Evolutionary conservation across 768 basidiomycete genomes (phyloP).

Genomic region (Nidula microcarpa): DNA sequence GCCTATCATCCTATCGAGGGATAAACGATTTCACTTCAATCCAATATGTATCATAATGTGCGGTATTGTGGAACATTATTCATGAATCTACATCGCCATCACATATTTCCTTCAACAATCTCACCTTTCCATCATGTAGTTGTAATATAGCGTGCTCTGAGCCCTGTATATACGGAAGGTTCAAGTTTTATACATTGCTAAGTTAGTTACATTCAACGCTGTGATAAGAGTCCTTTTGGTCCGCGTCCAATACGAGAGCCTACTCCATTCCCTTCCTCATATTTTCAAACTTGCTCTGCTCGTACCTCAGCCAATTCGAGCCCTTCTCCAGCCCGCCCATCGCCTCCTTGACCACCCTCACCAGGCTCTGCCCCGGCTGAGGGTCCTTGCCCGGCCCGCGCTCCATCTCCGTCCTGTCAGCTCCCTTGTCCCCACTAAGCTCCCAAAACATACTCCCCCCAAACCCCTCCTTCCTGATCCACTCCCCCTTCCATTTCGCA

Average conservation of each 20-base stretch:
- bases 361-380: conserved; percentile 67
- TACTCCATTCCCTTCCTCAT: conserved; percentile 64
- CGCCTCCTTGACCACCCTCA: conserved; percentile 70
- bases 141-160: too few relatives aligned
- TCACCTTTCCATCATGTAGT: too few relatives aligned
- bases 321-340: conserved; percentile 68
- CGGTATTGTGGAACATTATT: too few relatives aligned
- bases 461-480: conserved; percentile 70
- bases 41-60: too few relatives aligned
- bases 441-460: conserved; percentile 98
- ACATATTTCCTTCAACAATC: too few relatives aligned
- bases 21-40: too few relatives aligned
- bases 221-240: too few relatives aligned
- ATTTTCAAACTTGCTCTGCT: conserved; percentile 76
- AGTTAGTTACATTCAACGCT: too few relatives aligned
- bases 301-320: conserved; percentile 83
- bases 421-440: conserved; percentile 82
- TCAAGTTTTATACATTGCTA: too few relatives aligned
- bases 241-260: not conserved
- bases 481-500: conserved; percentile 72
- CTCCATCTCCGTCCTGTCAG: conserved; percentile 68
- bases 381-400: conserved; percentile 70
- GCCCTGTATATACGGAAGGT: too few relatives aligned
- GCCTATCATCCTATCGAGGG: conserved; percentile 45
- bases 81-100: too few relatives aligned